Evolutionary conservation across 257 asterid genomes (phyloP).

Genomic region (Solanum dulcamara): DNA sequence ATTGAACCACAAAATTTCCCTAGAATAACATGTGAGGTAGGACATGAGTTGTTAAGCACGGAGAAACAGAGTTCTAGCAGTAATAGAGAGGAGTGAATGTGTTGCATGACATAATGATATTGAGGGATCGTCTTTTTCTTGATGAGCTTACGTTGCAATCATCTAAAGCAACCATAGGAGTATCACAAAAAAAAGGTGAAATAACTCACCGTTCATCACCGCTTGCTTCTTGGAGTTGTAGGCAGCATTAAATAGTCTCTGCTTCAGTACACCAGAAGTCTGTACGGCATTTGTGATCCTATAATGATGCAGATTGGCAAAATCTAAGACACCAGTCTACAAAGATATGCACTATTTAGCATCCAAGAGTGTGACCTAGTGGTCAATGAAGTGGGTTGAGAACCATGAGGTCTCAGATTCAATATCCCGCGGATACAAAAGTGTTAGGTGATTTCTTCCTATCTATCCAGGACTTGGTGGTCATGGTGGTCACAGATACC

Average conservation of each 20-base stretch:
- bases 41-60: neutral
- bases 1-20: neutral
- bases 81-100: neutral
- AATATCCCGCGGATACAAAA: neutral
- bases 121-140: neutral
- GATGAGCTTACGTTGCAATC: neutral
- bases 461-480: neutral
- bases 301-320: neutral
- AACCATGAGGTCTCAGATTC: neutral
- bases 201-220: constrained; percentile 57
- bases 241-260: constrained; percentile 82
- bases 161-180: neutral
- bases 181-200: neutral
- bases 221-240: constrained; percentile 92
- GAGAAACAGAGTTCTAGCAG: neutral
- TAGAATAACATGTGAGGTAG: neutral
- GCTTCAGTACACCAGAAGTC: constrained; percentile 68
- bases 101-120: neutral
- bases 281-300: constrained; percentile 83
- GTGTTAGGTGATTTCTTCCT: neutral
- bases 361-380: neutral
- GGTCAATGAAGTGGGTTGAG: neutral
- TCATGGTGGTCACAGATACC: neutral
- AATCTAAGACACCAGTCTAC: constrained; percentile 6
- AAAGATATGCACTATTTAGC: neutral